phyloP scores from a whole-genome alignment of 2,329 filamentous ascomycete species.

The Bipolaris sorokiniana region DNA sequence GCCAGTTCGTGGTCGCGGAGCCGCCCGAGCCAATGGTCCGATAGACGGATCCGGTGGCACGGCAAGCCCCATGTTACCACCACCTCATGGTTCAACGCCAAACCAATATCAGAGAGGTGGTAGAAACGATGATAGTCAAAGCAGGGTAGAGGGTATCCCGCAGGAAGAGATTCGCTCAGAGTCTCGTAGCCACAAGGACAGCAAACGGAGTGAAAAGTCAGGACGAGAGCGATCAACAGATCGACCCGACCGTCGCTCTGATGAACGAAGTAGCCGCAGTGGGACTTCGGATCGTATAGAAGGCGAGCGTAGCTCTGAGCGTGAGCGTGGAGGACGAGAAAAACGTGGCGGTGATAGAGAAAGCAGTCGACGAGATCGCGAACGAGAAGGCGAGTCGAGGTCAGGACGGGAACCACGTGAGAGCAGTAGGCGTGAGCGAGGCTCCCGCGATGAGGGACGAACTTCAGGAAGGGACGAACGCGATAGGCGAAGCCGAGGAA shows the following conservation, averaged over 20 bases:
- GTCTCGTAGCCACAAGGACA: slow-evolving; percentile 37
- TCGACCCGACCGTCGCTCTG: slow-evolving; percentile 33
- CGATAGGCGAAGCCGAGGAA: slow-evolving; percentile 29
- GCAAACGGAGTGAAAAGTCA: slow-evolving; percentile 38
- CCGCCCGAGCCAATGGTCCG: slow-evolving; percentile 34
- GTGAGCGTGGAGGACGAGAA: slow-evolving; percentile 37
- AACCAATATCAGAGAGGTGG: slow-evolving; percentile 28
- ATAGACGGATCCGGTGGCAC: slow-evolving; percentile 24
- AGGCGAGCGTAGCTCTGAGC: slow-evolving; percentile 32
- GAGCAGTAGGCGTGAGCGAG: slow-evolving; percentile 30
- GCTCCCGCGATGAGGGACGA: slow-evolving; percentile 32
- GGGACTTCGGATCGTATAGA: slow-evolving; percentile 25
- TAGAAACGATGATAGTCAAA: slow-evolving; percentile 25
- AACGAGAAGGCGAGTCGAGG: slow-evolving; percentile 21
- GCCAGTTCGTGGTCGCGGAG: slow-evolving; percentile 43
- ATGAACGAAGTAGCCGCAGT: slow-evolving; percentile 36
- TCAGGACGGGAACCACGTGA: slow-evolving; percentile 27
- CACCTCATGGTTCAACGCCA: slow-evolving; percentile 33
- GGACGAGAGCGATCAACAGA: slow-evolving; percentile 35
- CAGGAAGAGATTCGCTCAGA: slow-evolving; percentile 38
- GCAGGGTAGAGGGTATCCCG: slow-evolving; percentile 24
- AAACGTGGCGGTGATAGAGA: slow-evolving; percentile 35
- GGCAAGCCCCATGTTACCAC: slow-evolving; percentile 31
- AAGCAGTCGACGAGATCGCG: slow-evolving; percentile 24
- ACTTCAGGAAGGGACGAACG: slow-evolving; percentile 34